A percentile compares a stretch with the other conserved stretches of the same genome.
These are phyloP conservation scores for Pseudocercospora eumusae DNA, from an alignment of 2,329 filamentous ascomycete species.

Conservation along the genomic window DNA sequence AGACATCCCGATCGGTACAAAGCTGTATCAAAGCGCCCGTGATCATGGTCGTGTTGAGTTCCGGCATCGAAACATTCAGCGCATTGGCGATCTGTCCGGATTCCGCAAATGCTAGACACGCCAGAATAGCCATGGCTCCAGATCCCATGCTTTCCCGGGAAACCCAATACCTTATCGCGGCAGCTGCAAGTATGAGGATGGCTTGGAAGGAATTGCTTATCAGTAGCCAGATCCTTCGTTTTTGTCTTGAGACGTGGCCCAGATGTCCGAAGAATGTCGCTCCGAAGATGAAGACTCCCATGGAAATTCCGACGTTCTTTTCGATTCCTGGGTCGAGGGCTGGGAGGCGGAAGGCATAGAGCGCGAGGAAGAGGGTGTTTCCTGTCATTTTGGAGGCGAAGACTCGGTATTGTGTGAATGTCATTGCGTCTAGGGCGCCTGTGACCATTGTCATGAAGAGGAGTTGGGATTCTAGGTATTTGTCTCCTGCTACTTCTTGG, in stretches of 20 bases:
- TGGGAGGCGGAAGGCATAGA: conserved; percentile 25
- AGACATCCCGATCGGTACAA: conserved; percentile 30
- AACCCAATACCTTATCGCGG: conserved; percentile 30
- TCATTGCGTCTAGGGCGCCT: conserved; percentile 35
- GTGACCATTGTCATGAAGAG: conserved; percentile 36
- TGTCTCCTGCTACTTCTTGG: conserved; percentile 34
- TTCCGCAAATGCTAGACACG: conserved; percentile 28
- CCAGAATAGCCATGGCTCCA: conserved; percentile 28
- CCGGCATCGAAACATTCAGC: conserved; percentile 31
- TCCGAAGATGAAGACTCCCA: conserved; percentile 32
- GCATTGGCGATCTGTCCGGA: conserved; percentile 35
- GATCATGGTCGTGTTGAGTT: conserved; percentile 39
- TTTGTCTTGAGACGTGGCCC: conserved; percentile 29
- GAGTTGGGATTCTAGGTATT: conserved; percentile 32
- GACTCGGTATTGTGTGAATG: conserved; percentile 34
- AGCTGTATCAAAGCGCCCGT: conserved; percentile 36
- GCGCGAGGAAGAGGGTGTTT: conserved; percentile 41
- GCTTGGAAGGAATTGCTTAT: conserved; percentile 31
- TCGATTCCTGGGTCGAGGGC: conserved; percentile 24
- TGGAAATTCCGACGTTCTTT: conserved; percentile 31
- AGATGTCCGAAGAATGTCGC: conserved; percentile 34
- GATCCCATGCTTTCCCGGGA: conserved; percentile 18
- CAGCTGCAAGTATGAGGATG: conserved; percentile 29
- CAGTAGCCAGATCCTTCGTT: conserved; percentile 34
- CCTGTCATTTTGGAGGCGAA: conserved; percentile 38